These are phyloP conservation scores for Lomentospora prolificans DNA, from an alignment of 2,329 filamentous ascomycete genomes.

Conservation along the genomic window DNA sequence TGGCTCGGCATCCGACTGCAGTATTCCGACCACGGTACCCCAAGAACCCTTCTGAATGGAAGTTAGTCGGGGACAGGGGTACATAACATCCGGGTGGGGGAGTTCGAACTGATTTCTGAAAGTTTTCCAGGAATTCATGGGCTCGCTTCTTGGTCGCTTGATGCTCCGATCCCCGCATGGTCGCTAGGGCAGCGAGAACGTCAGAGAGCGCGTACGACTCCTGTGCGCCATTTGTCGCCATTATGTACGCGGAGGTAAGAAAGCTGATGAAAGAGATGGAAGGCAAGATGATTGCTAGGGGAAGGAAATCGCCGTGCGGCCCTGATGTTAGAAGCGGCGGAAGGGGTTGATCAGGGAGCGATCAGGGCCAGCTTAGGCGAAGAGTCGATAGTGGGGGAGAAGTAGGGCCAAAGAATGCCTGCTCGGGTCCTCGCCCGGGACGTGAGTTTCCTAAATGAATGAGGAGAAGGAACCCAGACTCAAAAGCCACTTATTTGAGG, in stretches of 20 bases:
- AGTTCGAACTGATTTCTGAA: conserved; percentile 83
- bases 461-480: neutral
- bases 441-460: neutral
- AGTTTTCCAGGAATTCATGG: conserved; percentile 83
- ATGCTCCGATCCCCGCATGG: conserved; percentile 76
- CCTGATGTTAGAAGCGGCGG: neutral
- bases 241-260: conserved; percentile 24
- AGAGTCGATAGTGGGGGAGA: neutral
- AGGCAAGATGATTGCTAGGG: neutral
- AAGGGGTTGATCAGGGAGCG: neutral
- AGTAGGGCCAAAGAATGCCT: neutral
- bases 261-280: neutral
- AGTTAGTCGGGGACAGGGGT: neutral
- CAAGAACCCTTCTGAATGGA: conserved; percentile 71
- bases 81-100: conserved; percentile 5
- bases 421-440: neutral
- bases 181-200: conserved; percentile 79
- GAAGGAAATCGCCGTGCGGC: neutral
- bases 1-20: conserved; percentile 70
- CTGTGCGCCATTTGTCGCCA: conserved; percentile 57
- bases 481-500: neutral
- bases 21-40: conserved; percentile 75
- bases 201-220: conserved; percentile 64
- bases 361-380: neutral
- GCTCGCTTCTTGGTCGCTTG: conserved; percentile 76